Evolutionary conservation across 176 grass and related monocot species (phyloP).

Genomic region (Aegilops tauschii): DNA sequence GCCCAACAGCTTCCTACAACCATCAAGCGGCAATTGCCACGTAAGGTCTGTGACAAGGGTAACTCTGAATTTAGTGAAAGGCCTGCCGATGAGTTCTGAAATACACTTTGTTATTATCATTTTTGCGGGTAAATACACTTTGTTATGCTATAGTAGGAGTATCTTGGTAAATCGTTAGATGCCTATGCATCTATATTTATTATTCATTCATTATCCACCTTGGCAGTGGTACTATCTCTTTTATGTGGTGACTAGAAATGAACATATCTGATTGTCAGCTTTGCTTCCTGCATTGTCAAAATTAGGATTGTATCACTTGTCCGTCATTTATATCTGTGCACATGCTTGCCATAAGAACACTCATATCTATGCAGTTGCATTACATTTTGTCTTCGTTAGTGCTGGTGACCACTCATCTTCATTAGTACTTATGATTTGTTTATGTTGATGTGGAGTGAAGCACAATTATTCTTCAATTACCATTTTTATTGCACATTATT

Average conservation of each 20-base stretch:
- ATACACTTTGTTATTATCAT: no score
- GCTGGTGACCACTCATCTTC: background rate
- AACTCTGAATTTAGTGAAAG: no score
- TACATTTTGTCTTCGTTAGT: constrained; percentile 15
- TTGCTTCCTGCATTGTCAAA: background rate
- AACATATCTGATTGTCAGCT: background rate
- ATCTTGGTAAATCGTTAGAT: constrained; percentile 3
- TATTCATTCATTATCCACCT: background rate
- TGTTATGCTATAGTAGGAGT: background rate
- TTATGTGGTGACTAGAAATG: background rate
- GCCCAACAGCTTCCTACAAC: no score
- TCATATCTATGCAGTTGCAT: background rate
- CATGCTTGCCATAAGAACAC: background rate
- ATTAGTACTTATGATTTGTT: background rate
- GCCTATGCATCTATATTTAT: background rate
- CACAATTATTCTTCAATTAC: background rate
- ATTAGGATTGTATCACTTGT: background rate
- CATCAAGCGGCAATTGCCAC: no score
- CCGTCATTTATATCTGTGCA: background rate
- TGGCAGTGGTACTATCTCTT: background rate
- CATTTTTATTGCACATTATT: background rate
- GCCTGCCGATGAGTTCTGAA: no score
- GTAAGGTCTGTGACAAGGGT: no score
- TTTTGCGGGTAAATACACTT: no score
- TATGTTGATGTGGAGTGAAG: background rate